A percentile compares a stretch with the other conserved stretches of the same genome.
phyloP scores from a whole-genome alignment of 495 filamentous ascomycete species.

The Neurospora cerealis region DNA sequence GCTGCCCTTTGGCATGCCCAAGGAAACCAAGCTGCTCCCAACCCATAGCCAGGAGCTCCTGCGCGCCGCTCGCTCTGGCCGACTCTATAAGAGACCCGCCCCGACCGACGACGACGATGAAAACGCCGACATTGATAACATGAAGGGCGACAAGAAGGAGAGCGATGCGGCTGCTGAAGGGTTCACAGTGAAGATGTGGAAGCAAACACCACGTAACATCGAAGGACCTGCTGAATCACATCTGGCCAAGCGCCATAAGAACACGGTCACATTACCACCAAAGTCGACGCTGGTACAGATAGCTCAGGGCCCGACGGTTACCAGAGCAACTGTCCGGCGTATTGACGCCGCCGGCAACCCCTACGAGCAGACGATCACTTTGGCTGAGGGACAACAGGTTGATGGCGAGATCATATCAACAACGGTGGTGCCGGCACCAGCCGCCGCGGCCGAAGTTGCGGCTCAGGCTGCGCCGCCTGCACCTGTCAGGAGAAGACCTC shows the following conservation, averaged over 20 bases:
- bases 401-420: conserved; percentile 70
- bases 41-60: conserved; percentile 76
- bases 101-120: conserved; percentile 44
- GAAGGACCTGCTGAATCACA: conserved; percentile 71
- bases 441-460: conserved; percentile 15
- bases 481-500: conserved; percentile 48
- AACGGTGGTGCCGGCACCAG: conserved; percentile 31
- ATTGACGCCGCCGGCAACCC: conserved; percentile 69
- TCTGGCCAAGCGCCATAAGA: conserved; percentile 77
- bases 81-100: conserved; percentile 50
- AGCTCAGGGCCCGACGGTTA: conserved; percentile 39
- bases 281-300: conserved; percentile 31
- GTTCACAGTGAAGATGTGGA: conserved; percentile 69
- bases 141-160: conserved; percentile 37
- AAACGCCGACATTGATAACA: conserved; percentile 35
- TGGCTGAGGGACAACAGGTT: conserved; percentile 69
- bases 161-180: conserved; percentile 41
- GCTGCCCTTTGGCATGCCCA: conserved; percentile 66
- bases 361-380: conserved; percentile 68
- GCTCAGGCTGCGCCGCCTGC: conserved; percentile 14
- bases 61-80: conserved; percentile 66
- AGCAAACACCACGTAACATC: conserved; percentile 61
- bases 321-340: conserved; percentile 67
- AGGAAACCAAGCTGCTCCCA: conserved; percentile 72
- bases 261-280: conserved; percentile 40